Evolutionary conservation across 2,329 filamentous ascomycete species (phyloP).

Genomic region (Thielaviopsis punctulata): DNA sequence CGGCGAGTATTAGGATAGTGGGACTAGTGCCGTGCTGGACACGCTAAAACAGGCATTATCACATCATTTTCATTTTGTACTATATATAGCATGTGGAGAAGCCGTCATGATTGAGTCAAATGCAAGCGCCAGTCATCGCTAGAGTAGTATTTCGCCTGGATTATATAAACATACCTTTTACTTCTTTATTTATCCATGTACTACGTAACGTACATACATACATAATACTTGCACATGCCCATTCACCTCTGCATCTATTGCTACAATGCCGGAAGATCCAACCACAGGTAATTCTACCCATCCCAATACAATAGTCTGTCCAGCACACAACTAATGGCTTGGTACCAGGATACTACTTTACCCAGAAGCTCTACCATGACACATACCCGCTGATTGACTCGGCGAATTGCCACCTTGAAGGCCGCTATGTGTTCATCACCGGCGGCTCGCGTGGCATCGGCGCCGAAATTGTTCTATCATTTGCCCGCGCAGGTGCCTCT

Average conservation of each 20-base stretch:
- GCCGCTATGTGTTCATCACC: conserved; percentile 30
- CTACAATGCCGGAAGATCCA: background rate
- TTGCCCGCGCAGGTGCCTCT: conserved; percentile 33
- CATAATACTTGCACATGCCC: too few species aligned
- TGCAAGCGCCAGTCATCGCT: too few species aligned
- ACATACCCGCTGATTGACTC: conserved; percentile 36
- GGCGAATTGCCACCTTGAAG: conserved; percentile 21
- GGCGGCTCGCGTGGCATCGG: conserved; percentile 40
- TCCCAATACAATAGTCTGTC: background rate
- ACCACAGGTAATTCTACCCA: background rate
- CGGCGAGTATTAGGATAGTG: conserved; percentile 11
- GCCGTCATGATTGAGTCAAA: too few species aligned
- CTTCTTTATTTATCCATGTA: background rate
- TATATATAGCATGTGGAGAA: background rate
- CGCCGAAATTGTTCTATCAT: conserved; percentile 34
- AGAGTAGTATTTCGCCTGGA: too few species aligned
- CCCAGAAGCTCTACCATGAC: conserved; percentile 24
- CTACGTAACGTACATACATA: background rate
- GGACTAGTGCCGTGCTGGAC: background rate
- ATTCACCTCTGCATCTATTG: too few species aligned
- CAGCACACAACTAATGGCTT: background rate
- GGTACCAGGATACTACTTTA: conserved; percentile 15
- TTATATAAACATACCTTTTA: too few species aligned
- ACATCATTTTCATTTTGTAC: background rate
- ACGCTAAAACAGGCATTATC: background rate